Evolutionary conservation across 192 early-diverging fungal species (phyloP).

Genomic region (Funneliformis geosporum): DNA sequence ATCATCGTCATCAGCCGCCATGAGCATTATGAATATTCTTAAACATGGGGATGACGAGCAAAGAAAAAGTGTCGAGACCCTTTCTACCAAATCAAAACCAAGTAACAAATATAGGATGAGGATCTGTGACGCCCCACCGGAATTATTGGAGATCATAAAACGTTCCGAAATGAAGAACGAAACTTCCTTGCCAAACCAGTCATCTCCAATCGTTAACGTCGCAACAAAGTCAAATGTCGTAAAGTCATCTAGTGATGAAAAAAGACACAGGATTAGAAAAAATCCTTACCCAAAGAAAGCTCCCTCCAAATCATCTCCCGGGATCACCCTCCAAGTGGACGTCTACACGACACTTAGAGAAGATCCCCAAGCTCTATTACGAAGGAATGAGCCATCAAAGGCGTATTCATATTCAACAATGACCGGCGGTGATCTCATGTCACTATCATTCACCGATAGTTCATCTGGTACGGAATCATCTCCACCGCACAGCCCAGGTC

Average conservation of each 20-base stretch:
- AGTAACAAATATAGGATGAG: constrained; percentile 12
- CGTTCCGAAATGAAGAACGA: background rate
- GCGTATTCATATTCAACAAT: background rate
- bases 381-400: background rate
- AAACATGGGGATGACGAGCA: background rate
- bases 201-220: background rate
- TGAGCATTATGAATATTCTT: background rate
- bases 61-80: background rate
- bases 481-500: background rate
- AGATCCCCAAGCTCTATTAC: constrained; percentile 7
- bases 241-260: background rate
- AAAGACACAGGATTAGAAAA: background rate
- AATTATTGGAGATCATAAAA: constrained; percentile 4
- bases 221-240: background rate
- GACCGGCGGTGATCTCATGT: no score
- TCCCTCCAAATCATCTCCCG: constrained; percentile 9
- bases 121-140: constrained; percentile 1
- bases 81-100: background rate
- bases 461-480: constrained; percentile 1
- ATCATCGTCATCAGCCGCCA: background rate
- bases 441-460: background rate
- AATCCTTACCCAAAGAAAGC: constrained; percentile 19
- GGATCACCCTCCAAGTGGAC: constrained; percentile 6
- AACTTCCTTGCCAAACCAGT: background rate
- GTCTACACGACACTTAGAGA: constrained; percentile 1